phyloP scores from a whole-genome alignment of 1,284 basidiomycete genomes.

The Blastosporella zonata region DNA sequence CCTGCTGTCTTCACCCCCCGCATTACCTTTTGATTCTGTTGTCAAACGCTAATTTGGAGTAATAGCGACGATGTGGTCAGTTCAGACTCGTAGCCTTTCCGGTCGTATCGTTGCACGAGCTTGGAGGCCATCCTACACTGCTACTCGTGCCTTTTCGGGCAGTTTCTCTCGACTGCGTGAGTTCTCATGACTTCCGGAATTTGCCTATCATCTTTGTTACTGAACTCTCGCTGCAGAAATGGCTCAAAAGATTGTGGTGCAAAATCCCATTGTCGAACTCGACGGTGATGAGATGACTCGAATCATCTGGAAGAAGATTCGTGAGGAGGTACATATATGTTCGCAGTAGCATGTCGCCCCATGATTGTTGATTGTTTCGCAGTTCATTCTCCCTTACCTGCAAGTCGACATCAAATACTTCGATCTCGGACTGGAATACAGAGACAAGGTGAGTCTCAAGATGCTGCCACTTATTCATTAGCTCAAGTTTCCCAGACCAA shows the following conservation, averaged over 20 bases:
- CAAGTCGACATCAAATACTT: conserved; percentile 98
- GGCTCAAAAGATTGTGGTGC: conserved; percentile 70
- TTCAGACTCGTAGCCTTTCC: conserved; percentile 15
- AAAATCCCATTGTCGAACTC: conserved; percentile 93
- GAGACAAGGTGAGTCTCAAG: conserved; percentile 66
- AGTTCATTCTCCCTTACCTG: conserved; percentile 95
- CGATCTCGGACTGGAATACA: conserved; percentile 91
- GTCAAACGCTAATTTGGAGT: conserved; percentile 4
- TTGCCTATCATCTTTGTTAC: neutral
- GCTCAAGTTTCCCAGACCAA: conserved; percentile 61
- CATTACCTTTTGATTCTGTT: neutral
- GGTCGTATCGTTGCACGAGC: conserved; percentile 13
- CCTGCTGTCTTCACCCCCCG: neutral
- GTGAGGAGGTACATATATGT: conserved; percentile 86
- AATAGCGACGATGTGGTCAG: conserved; percentile 16
- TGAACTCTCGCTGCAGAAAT: conserved; percentile 13
- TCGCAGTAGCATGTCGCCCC: neutral
- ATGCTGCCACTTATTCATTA: neutral
- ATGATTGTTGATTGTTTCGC: conserved; percentile 4
- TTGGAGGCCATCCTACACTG: conserved; percentile 13
- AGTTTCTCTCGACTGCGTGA: conserved; percentile 17
- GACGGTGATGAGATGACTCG: conserved; percentile 98
- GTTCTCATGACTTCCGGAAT: conserved; percentile 12
- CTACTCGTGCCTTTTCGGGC: conserved; percentile 18
- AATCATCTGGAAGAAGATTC: conserved; percentile 99